Percentiles rank a stretch among this genome's conserved stretches.
Evolutionary conservation across 345 rosid genomes (phyloP).

Genomic region (Brassica napus): DNA sequence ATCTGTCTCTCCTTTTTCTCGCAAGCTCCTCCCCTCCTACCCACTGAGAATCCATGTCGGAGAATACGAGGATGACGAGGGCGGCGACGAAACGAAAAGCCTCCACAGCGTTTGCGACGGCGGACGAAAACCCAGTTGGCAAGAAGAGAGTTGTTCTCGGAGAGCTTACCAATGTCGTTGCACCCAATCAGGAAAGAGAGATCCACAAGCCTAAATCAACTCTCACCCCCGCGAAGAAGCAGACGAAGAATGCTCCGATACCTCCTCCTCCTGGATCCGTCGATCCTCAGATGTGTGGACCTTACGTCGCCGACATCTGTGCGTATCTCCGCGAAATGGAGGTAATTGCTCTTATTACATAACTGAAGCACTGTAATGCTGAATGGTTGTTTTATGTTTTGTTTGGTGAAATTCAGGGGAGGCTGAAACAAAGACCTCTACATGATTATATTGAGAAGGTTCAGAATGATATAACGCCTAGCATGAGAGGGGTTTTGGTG

Average conservation of each 20-base stretch:
- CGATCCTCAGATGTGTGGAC: conserved; percentile 42
- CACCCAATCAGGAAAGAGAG: conserved; percentile 16
- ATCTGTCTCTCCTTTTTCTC: not conserved
- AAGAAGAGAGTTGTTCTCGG: conserved; percentile 38
- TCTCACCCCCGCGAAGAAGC: conserved; percentile 5
- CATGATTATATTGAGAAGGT: conserved; percentile 69
- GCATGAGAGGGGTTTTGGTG: conserved; percentile 68
- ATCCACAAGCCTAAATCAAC: conserved; percentile 9
- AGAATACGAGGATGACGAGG: conserved; percentile 35
- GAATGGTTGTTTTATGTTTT: not conserved
- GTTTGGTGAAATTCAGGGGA: conserved; percentile 41
- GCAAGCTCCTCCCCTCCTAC: not conserved
- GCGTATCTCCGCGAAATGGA: conserved; percentile 34
- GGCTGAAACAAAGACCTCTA: conserved; percentile 55
- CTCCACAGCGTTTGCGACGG: not conserved
- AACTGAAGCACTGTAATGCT: not conserved
- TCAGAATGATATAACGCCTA: conserved; percentile 57
- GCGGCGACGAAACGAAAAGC: conserved; percentile 37
- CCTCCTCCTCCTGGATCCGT: conserved; percentile 3
- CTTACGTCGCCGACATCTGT: conserved; percentile 22
- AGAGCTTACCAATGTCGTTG: conserved; percentile 13
- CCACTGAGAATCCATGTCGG: conserved; percentile 22
- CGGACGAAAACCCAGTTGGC: conserved; percentile 8
- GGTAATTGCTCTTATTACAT: conserved; percentile 7
- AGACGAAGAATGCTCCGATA: not conserved